Evolutionary conservation across 2,329 filamentous ascomycete species (phyloP), one percentile per base, ranked within the genome.

Genomic region (Cladosporium sp.): DNA sequence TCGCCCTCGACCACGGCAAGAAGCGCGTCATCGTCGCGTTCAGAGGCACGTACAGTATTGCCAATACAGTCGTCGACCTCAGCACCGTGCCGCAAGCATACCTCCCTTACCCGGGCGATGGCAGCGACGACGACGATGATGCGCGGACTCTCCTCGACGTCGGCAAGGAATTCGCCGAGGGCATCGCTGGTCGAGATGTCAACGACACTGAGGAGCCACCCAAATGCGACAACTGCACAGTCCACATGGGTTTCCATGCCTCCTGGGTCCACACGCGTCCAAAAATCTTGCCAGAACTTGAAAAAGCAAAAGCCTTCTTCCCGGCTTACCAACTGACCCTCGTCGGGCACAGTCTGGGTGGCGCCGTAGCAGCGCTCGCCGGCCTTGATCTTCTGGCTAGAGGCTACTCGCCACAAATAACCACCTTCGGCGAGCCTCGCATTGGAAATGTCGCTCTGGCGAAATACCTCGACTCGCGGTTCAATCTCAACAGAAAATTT

Each of bases 61-160:
- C 92, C 63, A 97, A 98, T 77, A 93, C 93, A 14, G 89, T 99
- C 68, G 85, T 93, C 59, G 95, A 99, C 79, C 84, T 99, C 65
- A 93, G 92, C 69, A 96, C 93, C 1, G 84, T 94, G 2, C 93
- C 93, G 14, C 94, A 98, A 77, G 87, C 91, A 76, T 99, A 98
- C 75, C 86, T 93, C 1, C 93, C 95, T 0, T 99, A 97, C 76
- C 90, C 91, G 1, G 84, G 86, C 47, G 76, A 77, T 62, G 68
- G 64, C 11, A 59, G 34, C n/a, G 79, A 82, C 26, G n/a, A 44
- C 18, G 18, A 47, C 14, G 77, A 80, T 21, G 77, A 79, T 24
- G 71, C 30, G 34, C 51, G 36, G 2, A 57, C 36, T 21, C 51
- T 71, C 61, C 21, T 60, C 32, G 28, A 64, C 32, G 57, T 69